A percentile compares a stretch with the other conserved stretches of the same genome.
Conservation (phyloP, 345 rosid species). For the Aethionema arabicum region DNA sequence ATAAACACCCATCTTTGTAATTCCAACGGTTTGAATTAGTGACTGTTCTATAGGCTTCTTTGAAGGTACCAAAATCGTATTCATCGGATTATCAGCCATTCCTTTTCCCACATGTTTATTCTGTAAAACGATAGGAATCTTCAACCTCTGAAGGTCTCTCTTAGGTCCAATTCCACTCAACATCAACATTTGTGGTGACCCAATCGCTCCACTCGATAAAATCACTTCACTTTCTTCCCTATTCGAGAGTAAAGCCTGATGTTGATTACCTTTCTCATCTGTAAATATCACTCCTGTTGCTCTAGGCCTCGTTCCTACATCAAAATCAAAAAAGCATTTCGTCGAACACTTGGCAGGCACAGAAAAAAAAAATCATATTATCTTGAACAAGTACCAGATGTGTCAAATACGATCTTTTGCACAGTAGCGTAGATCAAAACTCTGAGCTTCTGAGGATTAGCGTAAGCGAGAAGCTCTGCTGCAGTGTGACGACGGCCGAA, state of each 20-base stretch:
- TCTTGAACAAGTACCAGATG: slow-evolving; percentile 41
- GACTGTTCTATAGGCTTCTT: slow-evolving; percentile 57
- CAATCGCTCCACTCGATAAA: slow-evolving; percentile 84
- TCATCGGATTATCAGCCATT: slow-evolving; percentile 97
- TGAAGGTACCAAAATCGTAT: slow-evolving; percentile 74
- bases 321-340: slow-evolving; percentile 9
- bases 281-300: slow-evolving; percentile 78
- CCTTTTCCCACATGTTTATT: slow-evolving; percentile 78
- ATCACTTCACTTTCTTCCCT: slow-evolving; percentile 67
- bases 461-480: slow-evolving; percentile 85
- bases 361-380: neutral
- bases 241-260: slow-evolving; percentile 56
- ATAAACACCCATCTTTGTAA: slow-evolving; percentile 83
- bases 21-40: slow-evolving; percentile 89
- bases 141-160: slow-evolving; percentile 56
- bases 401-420: slow-evolving; percentile 72
- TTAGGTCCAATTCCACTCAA: slow-evolving; percentile 92
- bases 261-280: slow-evolving; percentile 78
- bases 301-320: slow-evolving; percentile 59
- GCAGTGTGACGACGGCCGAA: slow-evolving; percentile 92
- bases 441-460: slow-evolving; percentile 60
- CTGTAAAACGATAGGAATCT: slow-evolving; percentile 59
- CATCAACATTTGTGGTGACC: slow-evolving; percentile 82
- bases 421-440: slow-evolving; percentile 81
- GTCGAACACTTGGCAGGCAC: slow-evolving; percentile 9